Conservation (phyloP, 768 basidiomycete genomes). For the Hericium rajendrae region DNA sequence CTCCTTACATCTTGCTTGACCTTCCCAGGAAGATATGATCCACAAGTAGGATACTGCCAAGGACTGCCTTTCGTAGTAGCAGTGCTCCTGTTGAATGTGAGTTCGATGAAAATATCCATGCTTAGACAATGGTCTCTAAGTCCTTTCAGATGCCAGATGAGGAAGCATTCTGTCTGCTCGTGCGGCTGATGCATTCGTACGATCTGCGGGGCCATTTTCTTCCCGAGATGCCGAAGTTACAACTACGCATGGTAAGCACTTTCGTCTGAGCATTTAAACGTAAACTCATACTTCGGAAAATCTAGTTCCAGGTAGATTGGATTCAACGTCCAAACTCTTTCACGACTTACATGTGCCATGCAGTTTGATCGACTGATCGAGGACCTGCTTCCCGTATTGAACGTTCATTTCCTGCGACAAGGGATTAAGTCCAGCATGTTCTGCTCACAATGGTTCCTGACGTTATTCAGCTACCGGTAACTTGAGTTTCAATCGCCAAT, state of each 20-base stretch:
- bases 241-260: constrained; percentile 69
- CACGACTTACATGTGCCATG: constrained; percentile 1
- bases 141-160: constrained; percentile 90
- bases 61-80: constrained; percentile 96
- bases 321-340: not conserved
- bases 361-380: constrained; percentile 93
- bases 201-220: constrained; percentile 93
- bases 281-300: not conserved
- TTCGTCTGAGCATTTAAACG: not conserved
- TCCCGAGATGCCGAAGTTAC: constrained; percentile 98
- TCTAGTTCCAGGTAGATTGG: constrained; percentile 47
- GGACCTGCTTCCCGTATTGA: constrained; percentile 84
- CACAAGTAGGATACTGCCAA: constrained; percentile 96
- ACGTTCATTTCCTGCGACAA: constrained; percentile 87
- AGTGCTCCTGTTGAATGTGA: constrained; percentile 80
- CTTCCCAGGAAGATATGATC: constrained; percentile 53
- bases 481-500: constrained; percentile 10
- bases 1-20: constrained; percentile 1
- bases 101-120: constrained; percentile 6
- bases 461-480: constrained; percentile 90
- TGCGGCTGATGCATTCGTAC: constrained; percentile 93
- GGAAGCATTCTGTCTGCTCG: constrained; percentile 93
- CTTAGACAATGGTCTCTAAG: not conserved
- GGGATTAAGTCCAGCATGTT: constrained; percentile 98
- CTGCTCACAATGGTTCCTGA: constrained; percentile 98